Base-by-base conservation (phyloP, 140 eudicot species). In the Ambrosia hybrid region DNA sequence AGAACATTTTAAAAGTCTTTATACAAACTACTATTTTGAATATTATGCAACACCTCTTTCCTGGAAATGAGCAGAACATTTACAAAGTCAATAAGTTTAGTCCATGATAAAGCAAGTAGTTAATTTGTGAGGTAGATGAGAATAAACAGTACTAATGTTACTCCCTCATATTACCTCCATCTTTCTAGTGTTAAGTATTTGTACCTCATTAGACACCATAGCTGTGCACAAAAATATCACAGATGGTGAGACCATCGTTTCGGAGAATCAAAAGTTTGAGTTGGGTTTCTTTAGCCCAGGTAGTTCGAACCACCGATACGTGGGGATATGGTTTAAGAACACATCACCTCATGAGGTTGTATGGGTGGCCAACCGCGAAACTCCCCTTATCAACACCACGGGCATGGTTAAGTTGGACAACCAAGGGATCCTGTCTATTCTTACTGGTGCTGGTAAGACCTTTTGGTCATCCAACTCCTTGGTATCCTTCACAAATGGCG, bases 301-400 rank as follows among this genome's bases (percentile, higher is more conserved):
- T 6, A 45, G 67, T 57, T 73, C 83, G 5, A 68, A 26, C 2
- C 45, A 73, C 46, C 67, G 68, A 6, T 81, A 76, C 51, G 46
- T 76, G 57, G 81, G 84, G 26, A 76, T 72, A 8, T 76, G 82
- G 85, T 81, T 26, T 46, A 64, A 61, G 13, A 49, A 71, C 17
- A 69, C 70, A 39, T 41, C 71, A 10, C 51, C 53, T 37, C 69
- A 13, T 63, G 48, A 38, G 4, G 79, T 81, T 34, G 57, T 76
- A 65, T 81, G 85, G 85, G 85, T 81, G 14, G 85, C 85, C 17
- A 81, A 81, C 57, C 70, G 73, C 3, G 83, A 73, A 17, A 60
- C 51, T n/a, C 83, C 86, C 10, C 70, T 81, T 33, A 9, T 1
- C 30, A 57, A 62, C 6, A 26, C 39, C 26, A 61, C 11, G 9